These are phyloP conservation scores for Forsythia suspensa DNA, from an alignment of 257 asterid genomes.

Conservation along the genomic window DNA sequence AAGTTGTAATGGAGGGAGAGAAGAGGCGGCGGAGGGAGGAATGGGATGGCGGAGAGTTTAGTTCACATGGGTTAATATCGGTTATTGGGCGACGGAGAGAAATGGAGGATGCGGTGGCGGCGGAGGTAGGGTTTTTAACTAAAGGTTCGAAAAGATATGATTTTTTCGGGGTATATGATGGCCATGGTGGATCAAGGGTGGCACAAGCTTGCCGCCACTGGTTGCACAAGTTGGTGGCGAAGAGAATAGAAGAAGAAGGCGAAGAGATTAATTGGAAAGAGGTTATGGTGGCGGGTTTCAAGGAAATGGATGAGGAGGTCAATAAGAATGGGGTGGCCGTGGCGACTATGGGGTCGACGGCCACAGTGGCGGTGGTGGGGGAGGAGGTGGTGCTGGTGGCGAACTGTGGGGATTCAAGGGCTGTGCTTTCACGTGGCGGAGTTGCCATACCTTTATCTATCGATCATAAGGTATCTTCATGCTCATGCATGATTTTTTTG, in stretches of 20 bases:
- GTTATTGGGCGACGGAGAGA: slow-evolving; percentile 64
- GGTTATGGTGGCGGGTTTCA: slow-evolving; percentile 53
- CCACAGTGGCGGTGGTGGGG: slow-evolving; percentile 73
- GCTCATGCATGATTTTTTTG: background rate
- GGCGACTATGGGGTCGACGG: slow-evolving; percentile 71
- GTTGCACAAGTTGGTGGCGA: slow-evolving; percentile 46
- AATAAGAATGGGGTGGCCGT: slow-evolving; percentile 38
- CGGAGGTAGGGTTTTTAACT: slow-evolving; percentile 38
- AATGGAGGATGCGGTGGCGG: slow-evolving; percentile 78
- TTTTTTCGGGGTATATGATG: slow-evolving; percentile 75
- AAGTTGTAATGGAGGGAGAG: background rate
- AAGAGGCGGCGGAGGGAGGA: background rate
- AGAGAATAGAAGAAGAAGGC: slow-evolving; percentile 11
- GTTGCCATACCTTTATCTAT: slow-evolving; percentile 53
- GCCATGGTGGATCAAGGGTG: slow-evolving; percentile 75
- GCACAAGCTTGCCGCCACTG: slow-evolving; percentile 59
- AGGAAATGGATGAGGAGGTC: slow-evolving; percentile 68
- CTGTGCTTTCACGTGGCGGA: slow-evolving; percentile 67
- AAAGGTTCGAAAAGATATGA: slow-evolving; percentile 39
- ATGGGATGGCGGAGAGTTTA: background rate
- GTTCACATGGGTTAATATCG: slow-evolving; percentile 44
- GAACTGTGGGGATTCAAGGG: slow-evolving; percentile 85
- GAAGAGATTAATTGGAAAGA: slow-evolving; percentile 41
- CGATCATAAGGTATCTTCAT: slow-evolving; percentile 63
- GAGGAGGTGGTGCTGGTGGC: slow-evolving; percentile 67